Evolutionary conservation across 352 stramenopile species (phyloP), one percentile per base, ranked within the genome.

Genomic region (Phytopythium mirpurense): DNA sequence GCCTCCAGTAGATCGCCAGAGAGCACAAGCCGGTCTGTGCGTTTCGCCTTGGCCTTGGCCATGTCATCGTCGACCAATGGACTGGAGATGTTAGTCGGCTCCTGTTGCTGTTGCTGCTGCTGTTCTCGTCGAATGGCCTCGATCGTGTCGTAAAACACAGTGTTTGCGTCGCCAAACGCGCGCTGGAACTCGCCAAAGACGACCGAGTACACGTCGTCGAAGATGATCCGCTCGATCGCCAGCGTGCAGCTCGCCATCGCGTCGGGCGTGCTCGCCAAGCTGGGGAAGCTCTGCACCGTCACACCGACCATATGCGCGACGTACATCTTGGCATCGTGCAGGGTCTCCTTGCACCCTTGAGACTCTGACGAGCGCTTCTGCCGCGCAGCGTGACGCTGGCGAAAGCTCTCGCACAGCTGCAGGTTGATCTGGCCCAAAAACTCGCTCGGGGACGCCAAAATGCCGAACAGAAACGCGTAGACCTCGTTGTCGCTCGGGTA

Each of bases 301-400:
- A 68, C 73, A 11, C 75, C 74, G 10, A 83, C 40, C 5, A 86
- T 51, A 31, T 87, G 75, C 0, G 73, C 74, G 3, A 89, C 44
- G 37, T 89, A 87, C 74, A 87, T 87, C 50, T 83, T 78, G 8
- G 74, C 68, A 48, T 89, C 78, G 21, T 86, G 75, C 26, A 89
- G 62, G 2, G 75, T 84, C 26, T 85, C 74, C 26, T 71, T 70
- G 27, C 57, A 60, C 27, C 71, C 24, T 12, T 40, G 34, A 1
- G 59, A 54, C 31, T 31, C 37, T 19, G 56, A 52, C 15, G 41
- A 36, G 12, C 59, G 19, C 24, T 63, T 48, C 31, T 65, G 65
- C 10, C 72, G 57, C 29, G 54, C 56, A 15, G 49, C 35, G 53
- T 67, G 65, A 5, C 65, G 60, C 31, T 78, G 57, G 4, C 67